Percentiles rank a stretch among this genome's conserved stretches.
Conservation (phyloP, 768 basidiomycete genomes). For the Russula brevipes region DNA sequence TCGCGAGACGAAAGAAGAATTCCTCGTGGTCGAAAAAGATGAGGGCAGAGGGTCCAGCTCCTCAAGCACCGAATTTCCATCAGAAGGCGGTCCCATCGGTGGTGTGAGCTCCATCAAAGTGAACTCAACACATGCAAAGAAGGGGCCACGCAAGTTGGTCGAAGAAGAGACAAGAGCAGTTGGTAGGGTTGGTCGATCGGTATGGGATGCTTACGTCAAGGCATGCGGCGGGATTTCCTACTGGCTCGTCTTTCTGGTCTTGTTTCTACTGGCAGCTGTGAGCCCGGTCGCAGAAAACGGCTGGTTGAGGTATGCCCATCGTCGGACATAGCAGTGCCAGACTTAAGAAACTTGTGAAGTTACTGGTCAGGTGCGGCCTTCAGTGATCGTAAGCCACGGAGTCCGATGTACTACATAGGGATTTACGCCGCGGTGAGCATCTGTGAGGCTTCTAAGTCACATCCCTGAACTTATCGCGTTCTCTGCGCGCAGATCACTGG, state of each 20-base stretch:
- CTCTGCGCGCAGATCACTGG: constrained; percentile 2
- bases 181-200: constrained; percentile 41
- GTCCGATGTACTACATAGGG: constrained; percentile 52
- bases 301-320: constrained; percentile 34
- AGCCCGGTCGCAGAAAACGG: constrained; percentile 46
- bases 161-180: constrained; percentile 57
- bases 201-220: constrained; percentile 44
- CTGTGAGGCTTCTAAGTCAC: not conserved
- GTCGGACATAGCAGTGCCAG: constrained; percentile 9
- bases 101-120: constrained; percentile 34
- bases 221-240: constrained; percentile 36
- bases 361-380: constrained; percentile 39
- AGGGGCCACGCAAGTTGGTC: constrained; percentile 71
- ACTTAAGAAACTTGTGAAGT: constrained; percentile 22
- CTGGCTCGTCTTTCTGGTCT: constrained; percentile 38
- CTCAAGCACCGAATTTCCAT: constrained; percentile 13
- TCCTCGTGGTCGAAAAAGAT: constrained; percentile 4
- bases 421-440: constrained; percentile 61
- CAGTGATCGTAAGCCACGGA: constrained; percentile 23
- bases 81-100: constrained; percentile 43
- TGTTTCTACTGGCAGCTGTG: constrained; percentile 36
- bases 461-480: not conserved
- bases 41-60: constrained; percentile 35
- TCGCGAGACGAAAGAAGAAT: constrained; percentile 29
- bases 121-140: constrained; percentile 36